Conservation (phyloP, 2,329 filamentous ascomycete species). For the Delphinella strobiligena region DNA sequence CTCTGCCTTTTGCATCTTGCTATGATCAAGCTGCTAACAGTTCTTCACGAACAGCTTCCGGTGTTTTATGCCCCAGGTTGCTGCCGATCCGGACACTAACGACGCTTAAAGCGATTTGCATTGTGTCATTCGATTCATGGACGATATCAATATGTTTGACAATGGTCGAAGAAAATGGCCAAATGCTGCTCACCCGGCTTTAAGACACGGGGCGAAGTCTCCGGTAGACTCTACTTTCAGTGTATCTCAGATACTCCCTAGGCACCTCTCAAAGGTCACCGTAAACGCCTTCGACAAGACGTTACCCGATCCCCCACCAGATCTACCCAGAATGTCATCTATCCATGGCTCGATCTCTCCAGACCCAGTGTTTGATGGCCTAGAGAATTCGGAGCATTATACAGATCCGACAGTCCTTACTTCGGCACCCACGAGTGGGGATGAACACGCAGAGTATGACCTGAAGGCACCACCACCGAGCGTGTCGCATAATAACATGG, state of each 20-base stretch:
- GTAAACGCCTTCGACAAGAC: not conserved
- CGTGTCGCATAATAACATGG: constrained; percentile 19
- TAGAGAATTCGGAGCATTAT: not conserved
- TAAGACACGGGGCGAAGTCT: not conserved
- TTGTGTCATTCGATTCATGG: too few species aligned
- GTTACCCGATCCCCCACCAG: constrained; percentile 4
- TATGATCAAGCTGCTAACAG: too few species aligned
- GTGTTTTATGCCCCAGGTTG: too few species aligned
- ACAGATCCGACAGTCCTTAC: constrained; percentile 13
- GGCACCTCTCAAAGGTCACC: constrained; percentile 1
- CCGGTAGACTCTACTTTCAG: constrained; percentile 7
- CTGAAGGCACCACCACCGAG: constrained; percentile 28
- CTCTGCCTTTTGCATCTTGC: too few species aligned
- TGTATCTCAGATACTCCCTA: constrained; percentile 7
- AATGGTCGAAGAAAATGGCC: not conserved
- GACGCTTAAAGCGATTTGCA: too few species aligned
- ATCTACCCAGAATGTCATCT: constrained; percentile 8
- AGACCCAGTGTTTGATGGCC: not conserved
- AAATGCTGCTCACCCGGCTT: too few species aligned
- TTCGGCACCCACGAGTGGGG: constrained; percentile 11
- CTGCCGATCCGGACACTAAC: too few species aligned
- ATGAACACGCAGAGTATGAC: constrained; percentile 22
- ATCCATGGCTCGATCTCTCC: constrained; percentile 4
- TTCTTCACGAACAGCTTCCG: too few species aligned
- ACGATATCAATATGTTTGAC: not conserved